Percentiles rank a stretch among this genome's conserved stretches.
These are phyloP conservation scores for Sphaerulina vaccinii DNA, from an alignment of 2,329 filamentous ascomycete species.

Conservation along the genomic window DNA sequence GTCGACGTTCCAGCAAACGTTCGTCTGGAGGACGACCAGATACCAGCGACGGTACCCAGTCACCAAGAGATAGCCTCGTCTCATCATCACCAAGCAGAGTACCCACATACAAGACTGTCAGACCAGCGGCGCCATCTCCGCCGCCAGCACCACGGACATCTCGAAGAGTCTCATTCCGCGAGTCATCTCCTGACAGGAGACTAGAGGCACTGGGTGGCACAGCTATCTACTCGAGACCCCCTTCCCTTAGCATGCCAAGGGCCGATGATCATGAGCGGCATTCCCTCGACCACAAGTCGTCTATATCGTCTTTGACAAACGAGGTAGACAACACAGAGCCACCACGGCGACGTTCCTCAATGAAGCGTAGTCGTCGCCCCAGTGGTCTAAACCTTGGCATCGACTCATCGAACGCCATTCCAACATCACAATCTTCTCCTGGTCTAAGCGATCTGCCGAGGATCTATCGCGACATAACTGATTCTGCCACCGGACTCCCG, in stretches of 20 bases:
- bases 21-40: slow-evolving; percentile 21
- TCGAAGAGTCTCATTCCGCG: slow-evolving; percentile 8
- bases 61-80: slow-evolving; percentile 23
- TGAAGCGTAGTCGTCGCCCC: slow-evolving; percentile 9
- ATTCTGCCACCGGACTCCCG: slow-evolving; percentile 19
- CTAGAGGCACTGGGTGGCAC: slow-evolving; percentile 26
- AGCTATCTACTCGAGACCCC: slow-evolving; percentile 27
- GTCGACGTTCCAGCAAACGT: slow-evolving; percentile 24
- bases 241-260: slow-evolving; percentile 25
- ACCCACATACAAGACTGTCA: slow-evolving; percentile 18
- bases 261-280: slow-evolving; percentile 23
- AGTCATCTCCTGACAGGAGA: slow-evolving; percentile 11
- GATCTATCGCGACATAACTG: slow-evolving; percentile 14
- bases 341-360: not conserved
- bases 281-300: slow-evolving; percentile 9
- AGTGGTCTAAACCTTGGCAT: slow-evolving; percentile 16
- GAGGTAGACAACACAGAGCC: slow-evolving; percentile 21
- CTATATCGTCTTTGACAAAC: slow-evolving; percentile 15
- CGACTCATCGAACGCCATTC: slow-evolving; percentile 1
- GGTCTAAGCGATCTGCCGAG: slow-evolving; percentile 25
- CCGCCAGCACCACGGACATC: slow-evolving; percentile 16
- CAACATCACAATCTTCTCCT: slow-evolving; percentile 20
- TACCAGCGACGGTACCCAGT: slow-evolving; percentile 11
- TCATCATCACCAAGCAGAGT: slow-evolving; percentile 21
- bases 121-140: slow-evolving; percentile 23